phyloP scores from a whole-genome alignment of 1,139 yeast species.

The Petasospora fabianii region DNA sequence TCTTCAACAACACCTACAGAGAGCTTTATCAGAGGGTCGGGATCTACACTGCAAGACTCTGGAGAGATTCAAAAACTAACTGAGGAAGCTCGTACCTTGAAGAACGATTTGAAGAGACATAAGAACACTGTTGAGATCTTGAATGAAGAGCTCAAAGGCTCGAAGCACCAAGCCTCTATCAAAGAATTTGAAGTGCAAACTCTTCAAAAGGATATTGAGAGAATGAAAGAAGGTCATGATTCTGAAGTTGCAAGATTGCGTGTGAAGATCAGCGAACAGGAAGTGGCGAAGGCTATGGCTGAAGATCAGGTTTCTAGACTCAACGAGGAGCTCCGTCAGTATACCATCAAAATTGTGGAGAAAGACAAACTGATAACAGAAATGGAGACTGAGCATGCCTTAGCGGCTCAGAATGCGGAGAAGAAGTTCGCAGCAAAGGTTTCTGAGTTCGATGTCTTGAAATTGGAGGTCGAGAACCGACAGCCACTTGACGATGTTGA shows the following conservation, averaged over 20 bases:
- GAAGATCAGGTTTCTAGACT: conserved; percentile 4
- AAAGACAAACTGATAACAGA: conserved; percentile 6
- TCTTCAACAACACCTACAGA: conserved; percentile 3
- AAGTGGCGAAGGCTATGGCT: conserved; percentile 10
- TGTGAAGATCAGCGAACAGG: conserved; percentile 14
- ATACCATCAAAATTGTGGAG: conserved; percentile 6
- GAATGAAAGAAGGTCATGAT: conserved; percentile 21
- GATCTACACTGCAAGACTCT: conserved; percentile 5
- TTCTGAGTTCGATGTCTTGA: conserved; percentile 6
- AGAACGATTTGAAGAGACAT: conserved; percentile 13
- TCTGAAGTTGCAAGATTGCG: conserved; percentile 15
- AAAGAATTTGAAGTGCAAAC: conserved; percentile 34
- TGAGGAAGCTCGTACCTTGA: conserved; percentile 14
- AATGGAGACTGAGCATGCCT: conserved; percentile 3
- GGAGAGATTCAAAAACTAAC: conserved; percentile 11
- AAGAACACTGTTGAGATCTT: conserved; percentile 14
- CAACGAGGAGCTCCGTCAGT: conserved; percentile 9
- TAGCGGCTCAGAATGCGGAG: conserved; percentile 2
- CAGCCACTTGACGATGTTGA: conserved; percentile 5
- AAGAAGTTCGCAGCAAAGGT: conserved; percentile 4
- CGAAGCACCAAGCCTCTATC: conserved; percentile 33
- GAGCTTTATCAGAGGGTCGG: neutral
- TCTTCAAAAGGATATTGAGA: conserved; percentile 18
- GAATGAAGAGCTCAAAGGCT: conserved; percentile 26
- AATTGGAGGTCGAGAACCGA: conserved; percentile 1